Evolutionary conservation across 805 yeast species (phyloP).

Genomic region (Saccharomyces jurei): DNA sequence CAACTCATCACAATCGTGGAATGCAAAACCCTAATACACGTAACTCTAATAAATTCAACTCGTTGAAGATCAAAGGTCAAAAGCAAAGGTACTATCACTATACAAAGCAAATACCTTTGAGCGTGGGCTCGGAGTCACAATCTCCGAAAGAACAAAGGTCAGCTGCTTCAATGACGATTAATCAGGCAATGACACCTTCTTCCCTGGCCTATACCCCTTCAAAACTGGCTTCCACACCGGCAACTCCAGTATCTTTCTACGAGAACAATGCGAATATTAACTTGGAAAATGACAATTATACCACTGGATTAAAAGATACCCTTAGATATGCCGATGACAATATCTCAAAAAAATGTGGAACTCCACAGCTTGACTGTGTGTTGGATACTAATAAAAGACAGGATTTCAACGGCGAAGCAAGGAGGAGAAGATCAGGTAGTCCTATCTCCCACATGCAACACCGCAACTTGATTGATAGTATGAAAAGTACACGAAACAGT

Average conservation of each 20-base stretch:
- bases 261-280: conserved; percentile 1
- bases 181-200: conserved; percentile 21
- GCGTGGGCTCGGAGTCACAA: conserved; percentile 13
- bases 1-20: background rate
- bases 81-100: conserved; percentile 28
- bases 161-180: conserved; percentile 20
- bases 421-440: conserved; percentile 13
- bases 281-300: conserved; percentile 3
- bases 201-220: conserved; percentile 22
- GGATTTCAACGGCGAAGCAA: background rate
- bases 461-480: conserved; percentile 5
- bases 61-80: conserved; percentile 27
- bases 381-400: background rate
- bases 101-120: conserved; percentile 23
- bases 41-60: conserved; percentile 14
- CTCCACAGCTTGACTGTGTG: background rate
- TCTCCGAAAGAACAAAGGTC: conserved; percentile 22
- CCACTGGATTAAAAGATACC: background rate
- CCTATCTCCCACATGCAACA: conserved; percentile 11
- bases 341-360: background rate
- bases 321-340: background rate
- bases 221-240: conserved; percentile 17
- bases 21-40: background rate
- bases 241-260: conserved; percentile 17
- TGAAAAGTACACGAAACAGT: conserved; percentile 3